Base-by-base conservation (phyloP, 805 yeast genomes). In the Candida cerambycidarum region DNA sequence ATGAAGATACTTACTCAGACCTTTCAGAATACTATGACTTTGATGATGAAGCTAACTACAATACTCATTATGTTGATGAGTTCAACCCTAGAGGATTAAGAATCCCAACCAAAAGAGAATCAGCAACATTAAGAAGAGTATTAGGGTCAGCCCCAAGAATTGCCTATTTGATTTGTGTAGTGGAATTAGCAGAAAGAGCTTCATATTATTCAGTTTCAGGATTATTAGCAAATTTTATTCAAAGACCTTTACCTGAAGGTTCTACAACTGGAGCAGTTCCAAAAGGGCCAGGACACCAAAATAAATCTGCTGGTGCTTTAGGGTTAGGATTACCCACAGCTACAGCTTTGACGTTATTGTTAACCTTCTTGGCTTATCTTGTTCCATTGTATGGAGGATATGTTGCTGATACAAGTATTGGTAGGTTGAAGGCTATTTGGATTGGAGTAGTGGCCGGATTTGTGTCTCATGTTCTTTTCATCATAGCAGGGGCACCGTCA, bases 131-230 rank as follows among this genome's bases (percentile, higher is more conserved):
- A 24, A 57, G 70, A 51, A 61, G 65, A 45, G 53, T 69, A 9
- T 55, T 69, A 14, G 84, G 82, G 28, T 56, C 65, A 23, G 75
- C 80, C 38, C 76, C 80, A 11, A 64, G 63, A 43, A 66, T 70
- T 23, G 62, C 75, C 28, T 79, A 78, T 61, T 62, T 79, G 42
- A 73, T 82, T 44, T 79, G 61, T 62, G 52, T 68, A 61, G 56
- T 69, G 32, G 82, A 77, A 52, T 71, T 76, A 49, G 78, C 80
- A 14, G 81, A 76, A 58, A 67, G 81, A 61, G 80, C 77, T 41
- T 74, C 80, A 6, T 76, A 76, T 52, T 76, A 73, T 50, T 77
- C 80, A 17, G 65, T 67, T 10, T 53, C 63, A 28, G 73, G 72
- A 51, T 55, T 71, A 34, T 63, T 76, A 42, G 57, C 75, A 23